Base-by-base conservation (phyloP, 169 alveolate species). In the Cardiosporidium cionae region DNA sequence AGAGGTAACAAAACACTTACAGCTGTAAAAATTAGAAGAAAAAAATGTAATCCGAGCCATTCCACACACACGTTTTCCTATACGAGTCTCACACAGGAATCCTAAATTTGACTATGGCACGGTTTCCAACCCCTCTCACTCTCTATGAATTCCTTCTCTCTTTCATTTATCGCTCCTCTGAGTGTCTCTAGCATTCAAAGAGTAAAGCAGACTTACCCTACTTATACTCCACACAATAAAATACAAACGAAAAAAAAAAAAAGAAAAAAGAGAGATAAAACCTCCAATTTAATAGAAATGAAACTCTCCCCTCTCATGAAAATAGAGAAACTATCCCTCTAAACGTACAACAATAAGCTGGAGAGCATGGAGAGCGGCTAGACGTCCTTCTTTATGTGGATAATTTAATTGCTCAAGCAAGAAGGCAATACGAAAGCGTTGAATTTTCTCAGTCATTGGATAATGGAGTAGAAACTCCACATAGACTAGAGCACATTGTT, bases 401-500 rank as follows among this genome's bases (percentile, higher is more conserved):
- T 68, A 77, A 54, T 58, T 34, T 32, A 68, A 69, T 16, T 77
- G 71, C 54, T 70, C 69, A 23, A 77, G 28, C 2, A 77, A 66
- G 54, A 77, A 77, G 68, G 69, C 65, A n/a, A 77, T 65, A 33
- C 78, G 72, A n/a, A 66, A 25, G 44, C 69, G 83, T 62, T 77
- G 83, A 29, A 58, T 64, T 65, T 66, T 65, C 6, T 52, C 78
- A 27, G 79, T 77, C 83, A 77, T 77, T 5, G 83, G 83, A 32
- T 70, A 69, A 66, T 77, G 67, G 52, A 77, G 83, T 25, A 77
- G 65, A 32, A 77, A 77, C 32, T 72, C 68, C 31, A 69, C 72
- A 53, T 77, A 77, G 2, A 77, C 72, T 33, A 65, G 76, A 23
- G 78, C 78, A 68, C 83, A 70, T 25, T 70, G n/a, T 29, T 29